These are phyloP conservation scores for Rhytidhysteron rufulum DNA, from an alignment of 2,329 filamentous ascomycete genomes.

Conservation along the genomic window DNA sequence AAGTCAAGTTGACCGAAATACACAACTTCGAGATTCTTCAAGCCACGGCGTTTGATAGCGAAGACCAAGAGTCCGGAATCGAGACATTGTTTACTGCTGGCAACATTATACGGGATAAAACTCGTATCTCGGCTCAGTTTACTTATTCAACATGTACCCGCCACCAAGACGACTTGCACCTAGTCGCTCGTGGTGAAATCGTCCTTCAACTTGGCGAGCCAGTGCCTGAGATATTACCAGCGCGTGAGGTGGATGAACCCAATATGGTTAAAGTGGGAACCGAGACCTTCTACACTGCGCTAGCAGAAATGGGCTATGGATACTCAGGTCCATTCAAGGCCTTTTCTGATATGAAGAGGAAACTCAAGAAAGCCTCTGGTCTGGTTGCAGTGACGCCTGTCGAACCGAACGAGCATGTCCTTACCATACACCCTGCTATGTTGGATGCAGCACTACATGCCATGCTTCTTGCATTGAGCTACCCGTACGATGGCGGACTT, in stretches of 20 bases:
- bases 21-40: conserved; percentile 6
- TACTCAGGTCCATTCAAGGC: conserved; percentile 7
- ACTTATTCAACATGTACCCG: not conserved
- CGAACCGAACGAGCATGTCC: conserved; percentile 8
- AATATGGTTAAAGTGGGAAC: conserved; percentile 2
- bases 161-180: not conserved
- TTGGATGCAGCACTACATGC: conserved; percentile 32
- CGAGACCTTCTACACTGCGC: conserved; percentile 7
- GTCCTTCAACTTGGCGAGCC: not conserved
- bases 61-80: conserved; percentile 1
- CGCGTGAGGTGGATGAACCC: not conserved
- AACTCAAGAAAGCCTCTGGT: not conserved
- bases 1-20: conserved; percentile 7
- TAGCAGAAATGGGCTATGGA: conserved; percentile 10
- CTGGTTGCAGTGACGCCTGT: not conserved
- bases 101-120: not conserved
- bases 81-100: not conserved
- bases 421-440: conserved; percentile 28
- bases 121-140: not conserved
- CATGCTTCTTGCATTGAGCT: conserved; percentile 22
- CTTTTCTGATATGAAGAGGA: not conserved
- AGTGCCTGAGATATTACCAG: not conserved
- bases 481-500: conserved; percentile 25
- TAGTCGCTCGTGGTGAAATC: not conserved
- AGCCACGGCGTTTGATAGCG: conserved; percentile 5